Percentiles rank a stretch among this genome's conserved stretches.
Evolutionary conservation across 306 rosid species (phyloP).

Genomic region (Pterocarpus santalinus): DNA sequence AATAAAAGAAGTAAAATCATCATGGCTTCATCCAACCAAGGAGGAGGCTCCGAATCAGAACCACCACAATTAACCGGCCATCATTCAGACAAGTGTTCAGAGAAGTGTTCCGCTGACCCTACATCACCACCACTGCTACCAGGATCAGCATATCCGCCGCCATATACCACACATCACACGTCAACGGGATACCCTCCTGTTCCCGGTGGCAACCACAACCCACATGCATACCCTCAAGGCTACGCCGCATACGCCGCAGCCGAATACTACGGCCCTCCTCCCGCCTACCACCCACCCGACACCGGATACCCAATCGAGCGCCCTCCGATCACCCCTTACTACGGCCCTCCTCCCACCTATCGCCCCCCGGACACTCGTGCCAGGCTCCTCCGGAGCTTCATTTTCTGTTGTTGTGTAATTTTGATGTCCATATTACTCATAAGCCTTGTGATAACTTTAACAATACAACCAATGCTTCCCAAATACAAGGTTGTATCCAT

Average conservation of each 20-base stretch:
- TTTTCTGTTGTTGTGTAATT: background rate
- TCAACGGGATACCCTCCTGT: too few species aligned
- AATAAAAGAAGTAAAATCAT: too few species aligned
- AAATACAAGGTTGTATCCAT: too few species aligned
- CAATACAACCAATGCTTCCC: too few species aligned
- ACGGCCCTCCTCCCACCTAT: background rate
- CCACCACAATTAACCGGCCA: background rate
- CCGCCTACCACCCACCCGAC: too few species aligned
- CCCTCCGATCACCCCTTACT: background rate
- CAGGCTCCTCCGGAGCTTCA: background rate
- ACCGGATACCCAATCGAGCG: too few species aligned
- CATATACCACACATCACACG: background rate
- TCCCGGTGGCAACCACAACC: background rate
- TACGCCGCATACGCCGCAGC: background rate
- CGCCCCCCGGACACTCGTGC: background rate
- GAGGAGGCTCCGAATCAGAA: background rate
- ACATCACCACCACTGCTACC: background rate
- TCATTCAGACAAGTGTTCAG: background rate
- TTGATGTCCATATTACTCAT: too few species aligned
- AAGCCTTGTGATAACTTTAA: too few species aligned
- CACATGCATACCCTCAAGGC: background rate
- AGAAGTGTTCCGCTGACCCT: too few species aligned
- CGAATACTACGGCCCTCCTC: too few species aligned
- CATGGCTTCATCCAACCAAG: background rate
- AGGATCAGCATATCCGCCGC: background rate